Evolutionary conservation across 805 yeast species (phyloP).

Genomic region (Wilhelminamyces savonicus): DNA sequence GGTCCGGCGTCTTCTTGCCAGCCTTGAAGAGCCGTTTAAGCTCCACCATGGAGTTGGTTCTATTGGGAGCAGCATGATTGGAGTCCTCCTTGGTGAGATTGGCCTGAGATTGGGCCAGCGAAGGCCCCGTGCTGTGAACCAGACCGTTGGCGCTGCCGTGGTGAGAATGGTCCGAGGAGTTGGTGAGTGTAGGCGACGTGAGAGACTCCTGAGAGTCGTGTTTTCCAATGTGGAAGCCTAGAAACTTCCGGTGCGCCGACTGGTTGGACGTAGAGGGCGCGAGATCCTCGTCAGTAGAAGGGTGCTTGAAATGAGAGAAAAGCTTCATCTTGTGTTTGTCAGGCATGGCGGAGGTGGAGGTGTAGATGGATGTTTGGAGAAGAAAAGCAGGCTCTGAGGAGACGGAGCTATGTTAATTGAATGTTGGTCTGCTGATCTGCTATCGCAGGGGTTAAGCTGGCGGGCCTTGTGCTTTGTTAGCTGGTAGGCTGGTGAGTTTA

Average conservation of each 20-base stretch:
- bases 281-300: conserved; percentile 14
- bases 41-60: conserved; percentile 57
- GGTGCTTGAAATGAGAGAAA: conserved; percentile 31
- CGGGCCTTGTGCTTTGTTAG: too few relatives aligned
- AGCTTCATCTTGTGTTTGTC: conserved; percentile 39
- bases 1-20: conserved; percentile 23
- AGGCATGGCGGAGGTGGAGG: conserved; percentile 27
- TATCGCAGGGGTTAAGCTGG: too few relatives aligned
- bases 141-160: conserved; percentile 5
- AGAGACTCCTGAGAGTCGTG: conserved; percentile 34
- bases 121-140: conserved; percentile 2
- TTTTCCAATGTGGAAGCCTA: conserved; percentile 37
- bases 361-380: too few relatives aligned
- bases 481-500: too few relatives aligned
- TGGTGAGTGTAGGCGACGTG: conserved; percentile 29
- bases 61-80: conserved; percentile 26
- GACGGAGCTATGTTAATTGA: too few relatives aligned
- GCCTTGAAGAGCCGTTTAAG: conserved; percentile 70
- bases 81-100: conserved; percentile 15
- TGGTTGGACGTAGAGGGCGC: conserved; percentile 28
- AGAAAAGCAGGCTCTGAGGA: too few relatives aligned
- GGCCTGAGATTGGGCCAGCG: conserved; percentile 1
- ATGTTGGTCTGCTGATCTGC: too few relatives aligned
- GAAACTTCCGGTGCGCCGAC: conserved; percentile 19
- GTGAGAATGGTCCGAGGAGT: conserved; percentile 23